Base-by-base conservation (phyloP, 768 basidiomycete genomes). In the Hydnum rufescens region DNA sequence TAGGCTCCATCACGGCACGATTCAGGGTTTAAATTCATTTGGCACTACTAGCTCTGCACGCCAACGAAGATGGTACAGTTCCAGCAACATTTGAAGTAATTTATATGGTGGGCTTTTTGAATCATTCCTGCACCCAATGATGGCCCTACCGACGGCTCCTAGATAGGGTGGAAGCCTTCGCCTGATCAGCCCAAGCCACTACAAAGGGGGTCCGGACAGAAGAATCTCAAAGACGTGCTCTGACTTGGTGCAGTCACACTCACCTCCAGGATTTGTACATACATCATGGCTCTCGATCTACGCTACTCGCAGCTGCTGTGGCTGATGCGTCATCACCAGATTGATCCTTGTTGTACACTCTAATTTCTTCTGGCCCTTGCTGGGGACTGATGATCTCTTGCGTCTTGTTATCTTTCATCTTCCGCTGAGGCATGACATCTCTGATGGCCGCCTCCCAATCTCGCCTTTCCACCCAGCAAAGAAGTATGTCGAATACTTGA, bases 51-150 rank as follows among this genome's bases (percentile, higher is more conserved):
- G 92, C 81, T 55, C 60, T 97, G 51, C 82, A 96, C 63, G 88
- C 84, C 5, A 71, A 79, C 53, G 77, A 80, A 60, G 84, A 90
- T 60, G 87, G 86, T 16, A 72, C 74, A 8, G 71, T 97, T 32
- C 85, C 92, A 2, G 95, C 95, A 16, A 99, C 95, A 4, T 99
- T 96, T 65, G 88, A 96, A 62, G 71, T 96, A 46, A 88, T 97
- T 53, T 95, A 85, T 64, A 80, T 96, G 74, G 93, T 87, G 57
- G 56, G 73, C n/a, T n/a, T n/a, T n/a, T n/a, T n/a, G 31, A 13
- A 30, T 6, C 42, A 50, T 30, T 28, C 29, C 32, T 22, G 34
- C 28, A n/a, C n/a, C 2, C 23, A 42, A 23, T 43, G 19, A 3
- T 19, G 29, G 26, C 26, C 1, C 26, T 26, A 4, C 26, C 13